Base-by-base conservation (phyloP, 768 basidiomycete genomes). In the Leccinum fibrillosum region DNA sequence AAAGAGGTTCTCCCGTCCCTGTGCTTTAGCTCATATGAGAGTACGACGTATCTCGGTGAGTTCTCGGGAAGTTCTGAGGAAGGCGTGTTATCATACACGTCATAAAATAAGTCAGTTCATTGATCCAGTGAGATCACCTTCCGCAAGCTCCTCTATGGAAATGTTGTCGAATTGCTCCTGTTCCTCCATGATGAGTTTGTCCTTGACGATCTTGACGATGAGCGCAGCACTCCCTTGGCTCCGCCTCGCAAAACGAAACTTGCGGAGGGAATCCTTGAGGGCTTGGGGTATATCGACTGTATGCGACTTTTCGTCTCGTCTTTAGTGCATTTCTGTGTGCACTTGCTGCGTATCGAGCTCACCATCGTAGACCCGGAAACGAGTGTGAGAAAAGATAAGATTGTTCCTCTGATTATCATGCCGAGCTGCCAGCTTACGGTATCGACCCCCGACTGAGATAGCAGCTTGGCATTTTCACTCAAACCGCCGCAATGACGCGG, bases 191-290 rank as follows among this genome's bases (percentile, higher is more conserved):
- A 85, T 68, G 57, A 95, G 81, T 65, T 86, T 79, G 42, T 78
- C 73, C 78, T 91, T 94, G 80, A 94, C 88, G 75, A 95, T 92
- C 84, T 94, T 95, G 74, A 95, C 86, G 64, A 93, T 76, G 54
- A 95, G 78, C 15, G 92, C 93, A 25, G 91, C 87, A 64, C 80
- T 87, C 39, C 86, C 89, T 19, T 79, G 73, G 47, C 80, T 81
- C 66, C 80, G 84, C 23, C 88, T 83, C 4, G 77, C 76, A 56
- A 92, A 89, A 13, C 90, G 79, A 76, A 95, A 96, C 69, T 93
- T 94, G 73, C 88, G 85, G 44, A 95, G 83, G 25, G 84, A 76
- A 61, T 88, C 84, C 72, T 89, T 90, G 72, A 95, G 81, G 49
- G 80, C 77, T 64, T 86, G 80, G 0, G 91, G 90, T 66, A 94